Evolutionary conservation across 148 eudicot genomes (phyloP), one percentile per base, ranked within the genome.

Genomic region (Pharnaceum exiguum): DNA sequence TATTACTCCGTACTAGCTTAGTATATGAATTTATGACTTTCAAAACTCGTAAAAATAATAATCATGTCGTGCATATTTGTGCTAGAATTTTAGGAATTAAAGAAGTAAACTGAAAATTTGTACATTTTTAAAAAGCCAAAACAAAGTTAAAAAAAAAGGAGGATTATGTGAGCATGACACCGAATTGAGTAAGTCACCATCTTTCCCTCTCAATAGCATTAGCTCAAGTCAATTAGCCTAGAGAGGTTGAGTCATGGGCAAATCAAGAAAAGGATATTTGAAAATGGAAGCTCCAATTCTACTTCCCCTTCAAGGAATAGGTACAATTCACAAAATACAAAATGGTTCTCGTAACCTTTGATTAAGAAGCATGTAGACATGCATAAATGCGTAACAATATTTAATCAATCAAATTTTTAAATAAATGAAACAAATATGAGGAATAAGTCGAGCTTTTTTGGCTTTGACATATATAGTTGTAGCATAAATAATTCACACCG

Each of bases 401-500:
- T 33, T n/a, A 7, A 31, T 25, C 16, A 45, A 47, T 27, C 3
- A 48, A 37, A 10, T 6, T 6, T 12, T 6, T 17, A 21, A 35
- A 18, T 5, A 22, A 46, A 3, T n/a, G 10, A 57, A 37, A 59
- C 31, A 42, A 29, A 51, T 3, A 49, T 32, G 50, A 63, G 23
- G 44, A 55, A 46, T 42, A 69, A 69, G 57, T 62, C 67, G 55
- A 60, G 33, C 72, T 31, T 59, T 16, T 37, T 60, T 55, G 36
- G 40, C 38, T n/a, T 45, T 55, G 38, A 13, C 59, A 55, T 22
- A 55, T 47, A 39, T 37, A 44, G 33, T 54, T 61, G 61, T 53
- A 70, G 25, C 63, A 51, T 39, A 23, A 55, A 72, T 66, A 72
- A 66, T 66, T 72, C 71, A 66, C 76, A 72, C 76, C 54, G 60